Base-by-base conservation (phyloP, 2,329 filamentous ascomycete genomes). In the Nemania abortiva region DNA sequence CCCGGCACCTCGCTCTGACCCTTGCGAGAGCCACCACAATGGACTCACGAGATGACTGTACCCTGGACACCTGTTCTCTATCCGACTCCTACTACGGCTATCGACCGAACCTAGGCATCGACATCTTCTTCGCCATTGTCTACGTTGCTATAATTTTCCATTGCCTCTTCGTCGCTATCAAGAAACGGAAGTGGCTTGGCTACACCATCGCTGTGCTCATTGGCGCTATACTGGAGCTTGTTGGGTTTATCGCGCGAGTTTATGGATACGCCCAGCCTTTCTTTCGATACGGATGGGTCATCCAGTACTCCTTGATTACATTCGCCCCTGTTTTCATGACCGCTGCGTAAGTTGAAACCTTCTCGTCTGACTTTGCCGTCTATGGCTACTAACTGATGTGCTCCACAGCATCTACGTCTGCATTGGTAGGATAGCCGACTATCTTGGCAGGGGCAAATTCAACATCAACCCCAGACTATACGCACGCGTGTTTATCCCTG, bases 381-480 rank as follows among this genome's bases (percentile, higher is more conserved):
- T 27, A 49, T n/a, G n/a, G n/a, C n/a, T 49, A 37, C 5, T 24
- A 3, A 45, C 49, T 71, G 50, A 69, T n/a, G 45, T 6, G 3
- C 11, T 52, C 52, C 1, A 3, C 37, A 71, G 69, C 9, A 63
- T 72, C 27, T 72, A 72, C 6, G 67, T 72, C 37, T 72, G 67
- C 42, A 66, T 72, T 31, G 70, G 70, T 11, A 50, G 68, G n/a
- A 67, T 70, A 57, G 70, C 64, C 31, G 62, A 70, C 50, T 66
- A 70, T 47, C 70, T 72, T n/a, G 70, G 68, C 9, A 56, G 70
- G 50, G 70, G 70, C n/a, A 60, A 34, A 49, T 72, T 72, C 68
- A 70, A 70, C 22, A 68, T 72, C 31, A 55, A 47, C 2, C 70
- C 70, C 2, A 55, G 65, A 20, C 62, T 72, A 6, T 72, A 70